These are phyloP conservation scores for Leonotis leonurus DNA, from an alignment of 257 asterid genomes.

Conservation along the genomic window DNA sequence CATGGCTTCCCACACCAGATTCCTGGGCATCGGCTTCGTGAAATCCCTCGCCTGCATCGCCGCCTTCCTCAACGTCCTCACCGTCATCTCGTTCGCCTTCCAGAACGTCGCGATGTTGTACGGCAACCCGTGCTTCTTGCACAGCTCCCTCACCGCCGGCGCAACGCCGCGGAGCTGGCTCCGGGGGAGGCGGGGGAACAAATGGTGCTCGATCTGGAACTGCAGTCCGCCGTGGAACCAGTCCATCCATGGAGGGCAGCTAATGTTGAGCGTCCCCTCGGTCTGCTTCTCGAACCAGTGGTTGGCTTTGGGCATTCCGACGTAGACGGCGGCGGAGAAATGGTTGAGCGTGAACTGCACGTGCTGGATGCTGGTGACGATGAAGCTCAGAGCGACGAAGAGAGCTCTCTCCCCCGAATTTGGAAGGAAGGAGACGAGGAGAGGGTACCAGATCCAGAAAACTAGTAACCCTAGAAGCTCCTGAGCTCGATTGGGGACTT, in stretches of 20 bases:
- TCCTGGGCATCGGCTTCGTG: constrained; percentile 52
- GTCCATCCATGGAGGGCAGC: constrained; percentile 81
- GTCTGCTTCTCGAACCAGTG: constrained; percentile 96
- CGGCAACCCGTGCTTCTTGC: constrained; percentile 72
- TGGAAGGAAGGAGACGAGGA: constrained; percentile 61
- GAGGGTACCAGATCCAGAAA: constrained; percentile 85
- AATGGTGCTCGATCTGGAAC: constrained; percentile 76
- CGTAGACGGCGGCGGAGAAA: constrained; percentile 53
- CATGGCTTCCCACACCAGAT: constrained; percentile 84
- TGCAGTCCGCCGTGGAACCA: constrained; percentile 98
- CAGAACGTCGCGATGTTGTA: constrained; percentile 55
- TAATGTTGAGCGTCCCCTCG: constrained; percentile 46
- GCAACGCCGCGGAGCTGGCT: constrained; percentile 58
- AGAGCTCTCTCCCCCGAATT: constrained; percentile 49
- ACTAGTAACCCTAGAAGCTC: constrained; percentile 60
- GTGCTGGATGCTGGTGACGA: constrained; percentile 63
- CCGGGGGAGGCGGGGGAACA: constrained; percentile 78
- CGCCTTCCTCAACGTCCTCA: constrained; percentile 42
- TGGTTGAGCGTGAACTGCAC: constrained; percentile 78
- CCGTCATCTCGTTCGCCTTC: constrained; percentile 62
- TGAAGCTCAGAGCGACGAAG: constrained; percentile 56
- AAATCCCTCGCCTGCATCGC: constrained; percentile 83
- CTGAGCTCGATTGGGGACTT: constrained; percentile 39
- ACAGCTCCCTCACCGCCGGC: constrained; percentile 68
- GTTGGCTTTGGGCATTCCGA: constrained; percentile 65